A percentile compares a stretch with the other conserved stretches of the same genome.
Evolutionary conservation across 441 rosid species (phyloP).

Genomic region (Populus hybrid): DNA sequence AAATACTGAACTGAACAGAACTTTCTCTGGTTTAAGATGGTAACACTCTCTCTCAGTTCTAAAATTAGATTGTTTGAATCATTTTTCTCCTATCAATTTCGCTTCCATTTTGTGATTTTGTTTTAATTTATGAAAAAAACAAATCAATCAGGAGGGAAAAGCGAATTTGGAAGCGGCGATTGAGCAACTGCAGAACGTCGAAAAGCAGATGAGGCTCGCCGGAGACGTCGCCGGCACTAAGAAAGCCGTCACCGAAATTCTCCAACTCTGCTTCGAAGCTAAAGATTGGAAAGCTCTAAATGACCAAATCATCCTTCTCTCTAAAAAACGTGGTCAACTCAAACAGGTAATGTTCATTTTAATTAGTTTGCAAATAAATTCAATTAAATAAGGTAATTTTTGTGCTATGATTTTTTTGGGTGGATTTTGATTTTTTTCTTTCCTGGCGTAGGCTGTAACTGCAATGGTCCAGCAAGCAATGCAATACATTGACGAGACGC

Average conservation of each 20-base stretch:
- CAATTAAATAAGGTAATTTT: background rate
- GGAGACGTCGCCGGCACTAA: constrained; percentile 82
- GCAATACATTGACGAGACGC: constrained; percentile 90
- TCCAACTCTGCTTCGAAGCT: constrained; percentile 80
- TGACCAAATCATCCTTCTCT: constrained; percentile 75
- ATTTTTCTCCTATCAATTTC: constrained; percentile 5
- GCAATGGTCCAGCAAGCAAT: constrained; percentile 99
- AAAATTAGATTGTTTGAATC: constrained; percentile 17
- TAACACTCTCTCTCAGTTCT: constrained; percentile 15
- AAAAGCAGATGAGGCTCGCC: constrained; percentile 90
- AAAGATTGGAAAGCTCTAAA: constrained; percentile 85
- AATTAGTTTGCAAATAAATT: background rate
- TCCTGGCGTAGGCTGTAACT: constrained; percentile 64
- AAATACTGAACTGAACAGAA: background rate
- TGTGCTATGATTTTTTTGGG: background rate
- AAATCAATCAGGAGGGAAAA: constrained; percentile 52
- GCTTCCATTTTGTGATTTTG: constrained; percentile 12
- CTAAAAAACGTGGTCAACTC: constrained; percentile 94
- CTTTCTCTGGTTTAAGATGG: constrained; percentile 17
- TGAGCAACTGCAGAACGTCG: constrained; percentile 79
- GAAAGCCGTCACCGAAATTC: constrained; percentile 73
- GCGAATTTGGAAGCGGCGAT: constrained; percentile 60
- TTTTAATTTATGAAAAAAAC: constrained; percentile 3
- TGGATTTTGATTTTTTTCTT: background rate
- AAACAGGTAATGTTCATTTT: constrained; percentile 58